Percentiles rank a stretch among this genome's conserved stretches.
These are phyloP conservation scores for Metarhizium anisopliae DNA, from an alignment of 2,329 filamentous ascomycete species.

Conservation along the genomic window DNA sequence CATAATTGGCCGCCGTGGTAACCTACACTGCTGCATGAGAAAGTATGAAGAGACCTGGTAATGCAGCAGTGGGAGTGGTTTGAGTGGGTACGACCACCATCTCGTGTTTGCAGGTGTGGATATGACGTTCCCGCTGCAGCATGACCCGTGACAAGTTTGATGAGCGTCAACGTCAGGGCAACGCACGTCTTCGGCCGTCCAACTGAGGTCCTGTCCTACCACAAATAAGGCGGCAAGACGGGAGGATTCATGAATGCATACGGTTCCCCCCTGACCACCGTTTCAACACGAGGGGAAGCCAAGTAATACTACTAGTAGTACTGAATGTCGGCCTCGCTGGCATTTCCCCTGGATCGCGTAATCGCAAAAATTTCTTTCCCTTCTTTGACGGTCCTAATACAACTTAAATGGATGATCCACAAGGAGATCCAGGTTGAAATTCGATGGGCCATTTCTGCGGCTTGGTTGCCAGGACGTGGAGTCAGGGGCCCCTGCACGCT, in stretches of 20 bases:
- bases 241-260: too few species aligned
- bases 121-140: conserved; percentile 7
- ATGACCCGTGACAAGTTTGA: conserved; percentile 5
- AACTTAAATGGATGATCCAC: conserved; percentile 6
- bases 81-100: conserved; percentile 4
- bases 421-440: conserved; percentile 6
- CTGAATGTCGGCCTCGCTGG: background rate
- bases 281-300: background rate
- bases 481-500: conserved; percentile 4
- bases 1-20: background rate
- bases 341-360: background rate
- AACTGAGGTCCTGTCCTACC: background rate
- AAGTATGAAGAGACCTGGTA: background rate
- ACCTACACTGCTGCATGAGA: background rate
- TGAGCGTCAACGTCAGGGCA: background rate
- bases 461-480: conserved; percentile 3
- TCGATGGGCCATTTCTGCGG: conserved; percentile 6
- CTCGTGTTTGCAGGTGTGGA: conserved; percentile 7
- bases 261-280: background rate
- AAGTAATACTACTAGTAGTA: background rate
- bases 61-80: background rate
- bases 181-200: background rate
- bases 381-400: background rate
- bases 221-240: background rate
- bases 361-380: background rate